Conservation (phyloP, 2,329 filamentous ascomycete species). For the Talaromyces sp. region DNA sequence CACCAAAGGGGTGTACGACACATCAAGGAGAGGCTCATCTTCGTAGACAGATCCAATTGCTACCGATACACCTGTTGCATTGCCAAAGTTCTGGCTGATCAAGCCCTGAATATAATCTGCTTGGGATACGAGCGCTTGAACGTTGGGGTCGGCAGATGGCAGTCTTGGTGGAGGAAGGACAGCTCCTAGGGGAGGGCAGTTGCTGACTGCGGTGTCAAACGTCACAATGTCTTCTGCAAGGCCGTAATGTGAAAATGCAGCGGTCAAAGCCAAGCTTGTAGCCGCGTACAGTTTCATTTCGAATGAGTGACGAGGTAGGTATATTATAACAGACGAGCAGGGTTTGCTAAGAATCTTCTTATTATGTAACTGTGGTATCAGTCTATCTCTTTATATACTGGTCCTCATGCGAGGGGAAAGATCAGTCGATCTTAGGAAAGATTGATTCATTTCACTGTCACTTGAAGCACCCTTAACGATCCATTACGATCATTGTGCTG, state of each 20-base stretch:
- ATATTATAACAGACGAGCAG: no score
- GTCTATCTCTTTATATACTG: no score
- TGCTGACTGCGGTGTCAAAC: not conserved
- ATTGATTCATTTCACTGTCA: no score
- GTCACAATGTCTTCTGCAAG: not conserved
- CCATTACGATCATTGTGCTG: no score
- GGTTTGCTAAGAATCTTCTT: no score
- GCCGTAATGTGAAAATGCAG: not conserved
- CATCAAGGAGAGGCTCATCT: no score
- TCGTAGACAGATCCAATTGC: not conserved
- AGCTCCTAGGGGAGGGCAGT: not conserved
- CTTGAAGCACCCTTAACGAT: no score
- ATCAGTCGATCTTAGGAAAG: no score
- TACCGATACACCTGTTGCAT: not conserved
- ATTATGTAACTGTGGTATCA: no score
- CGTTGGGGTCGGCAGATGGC: not conserved
- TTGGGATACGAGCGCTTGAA: not conserved
- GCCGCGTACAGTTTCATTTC: no score
- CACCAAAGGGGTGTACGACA: not conserved
- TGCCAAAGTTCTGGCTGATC: not conserved
- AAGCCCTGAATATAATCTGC: not conserved
- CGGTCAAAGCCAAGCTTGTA: not conserved
- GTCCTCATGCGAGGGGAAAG: no score
- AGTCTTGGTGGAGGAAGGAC: not conserved
- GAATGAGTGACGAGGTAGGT: no score